These are phyloP conservation scores for Ceratocystis albifundus DNA, from an alignment of 2,329 filamentous ascomycete species.

Conservation along the genomic window DNA sequence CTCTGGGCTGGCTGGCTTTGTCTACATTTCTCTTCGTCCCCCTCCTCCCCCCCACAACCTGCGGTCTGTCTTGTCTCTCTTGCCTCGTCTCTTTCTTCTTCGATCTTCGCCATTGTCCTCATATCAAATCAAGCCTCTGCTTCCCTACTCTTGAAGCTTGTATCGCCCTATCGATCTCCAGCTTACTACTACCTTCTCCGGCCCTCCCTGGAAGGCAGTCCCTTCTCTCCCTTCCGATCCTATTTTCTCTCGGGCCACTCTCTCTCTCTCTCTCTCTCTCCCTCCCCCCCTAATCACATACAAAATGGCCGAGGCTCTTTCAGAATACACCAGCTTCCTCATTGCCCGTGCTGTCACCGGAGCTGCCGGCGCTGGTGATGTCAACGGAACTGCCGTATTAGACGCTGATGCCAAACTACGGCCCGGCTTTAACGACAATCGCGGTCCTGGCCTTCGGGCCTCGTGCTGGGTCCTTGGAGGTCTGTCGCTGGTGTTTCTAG, in stretches of 20 bases:
- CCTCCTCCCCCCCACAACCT: no score
- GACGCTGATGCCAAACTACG: neutral
- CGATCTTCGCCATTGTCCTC: no score
- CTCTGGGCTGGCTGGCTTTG: no score
- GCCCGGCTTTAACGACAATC: slow-evolving; percentile 18
- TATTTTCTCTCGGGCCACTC: neutral
- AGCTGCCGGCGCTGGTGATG: slow-evolving; percentile 20
- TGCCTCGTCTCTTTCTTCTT: no score
- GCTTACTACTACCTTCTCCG: neutral
- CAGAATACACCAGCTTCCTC: neutral
- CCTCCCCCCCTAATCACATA: neutral
- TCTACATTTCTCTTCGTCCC: neutral
- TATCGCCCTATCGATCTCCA: neutral
- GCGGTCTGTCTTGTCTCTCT: neutral
- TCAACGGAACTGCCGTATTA: slow-evolving; percentile 12
- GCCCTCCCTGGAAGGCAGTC: neutral
- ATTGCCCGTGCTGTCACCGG: slow-evolving; percentile 17
- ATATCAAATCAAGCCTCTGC: no score
- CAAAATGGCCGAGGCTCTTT: neutral
- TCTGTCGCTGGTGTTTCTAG: slow-evolving; percentile 24
- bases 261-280: neutral
- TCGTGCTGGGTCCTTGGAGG: slow-evolving; percentile 22
- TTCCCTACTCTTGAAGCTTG: no score
- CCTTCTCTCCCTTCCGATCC: neutral
- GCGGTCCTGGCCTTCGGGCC: slow-evolving; percentile 11